Conservation (phyloP, 371 early-diverging fungal species). For the Thermomucor indicae-seudaticae region DNA sequence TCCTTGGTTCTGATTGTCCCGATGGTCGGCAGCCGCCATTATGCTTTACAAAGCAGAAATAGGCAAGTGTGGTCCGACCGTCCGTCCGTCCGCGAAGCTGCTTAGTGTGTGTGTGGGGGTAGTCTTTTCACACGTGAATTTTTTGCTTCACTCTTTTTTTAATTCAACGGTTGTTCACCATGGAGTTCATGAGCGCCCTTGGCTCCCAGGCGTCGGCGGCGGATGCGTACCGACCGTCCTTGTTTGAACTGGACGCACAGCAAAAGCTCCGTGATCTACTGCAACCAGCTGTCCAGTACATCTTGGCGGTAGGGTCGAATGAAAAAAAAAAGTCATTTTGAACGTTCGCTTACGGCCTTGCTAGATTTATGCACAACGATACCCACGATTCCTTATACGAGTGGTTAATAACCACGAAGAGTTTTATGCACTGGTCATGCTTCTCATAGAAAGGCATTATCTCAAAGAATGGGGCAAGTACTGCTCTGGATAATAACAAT, state of each 20-base stretch:
- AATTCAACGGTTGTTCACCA: conserved; percentile 17
- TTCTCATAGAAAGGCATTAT: conserved; percentile 78
- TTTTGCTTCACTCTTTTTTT: not conserved
- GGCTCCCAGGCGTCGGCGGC: conserved; percentile 64
- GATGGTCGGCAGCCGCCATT: conserved; percentile 8
- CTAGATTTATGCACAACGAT: conserved; percentile 84
- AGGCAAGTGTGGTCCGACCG: not conserved
- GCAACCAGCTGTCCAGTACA: conserved; percentile 83
- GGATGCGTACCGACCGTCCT: conserved; percentile 76
- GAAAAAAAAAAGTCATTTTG: not conserved
- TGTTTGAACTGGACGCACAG: conserved; percentile 89
- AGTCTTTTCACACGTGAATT: not conserved
- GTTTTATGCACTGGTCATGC: conserved; percentile 71
- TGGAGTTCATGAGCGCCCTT: conserved; percentile 87
- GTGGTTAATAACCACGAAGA: conserved; percentile 80
- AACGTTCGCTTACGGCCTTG: not conserved
- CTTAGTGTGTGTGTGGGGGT: not conserved
- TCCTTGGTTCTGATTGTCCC: no score
- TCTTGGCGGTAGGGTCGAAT: conserved; percentile 63
- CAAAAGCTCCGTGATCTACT: conserved; percentile 77
- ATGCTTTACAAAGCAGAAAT: not conserved
- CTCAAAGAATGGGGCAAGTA: conserved; percentile 70
- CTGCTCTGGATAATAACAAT: not conserved
- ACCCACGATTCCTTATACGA: conserved; percentile 78
- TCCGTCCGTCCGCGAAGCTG: not conserved